phyloP scores from a whole-genome alignment of 2,329 filamentous ascomycete genomes.

The Rhinocladiella similis region DNA sequence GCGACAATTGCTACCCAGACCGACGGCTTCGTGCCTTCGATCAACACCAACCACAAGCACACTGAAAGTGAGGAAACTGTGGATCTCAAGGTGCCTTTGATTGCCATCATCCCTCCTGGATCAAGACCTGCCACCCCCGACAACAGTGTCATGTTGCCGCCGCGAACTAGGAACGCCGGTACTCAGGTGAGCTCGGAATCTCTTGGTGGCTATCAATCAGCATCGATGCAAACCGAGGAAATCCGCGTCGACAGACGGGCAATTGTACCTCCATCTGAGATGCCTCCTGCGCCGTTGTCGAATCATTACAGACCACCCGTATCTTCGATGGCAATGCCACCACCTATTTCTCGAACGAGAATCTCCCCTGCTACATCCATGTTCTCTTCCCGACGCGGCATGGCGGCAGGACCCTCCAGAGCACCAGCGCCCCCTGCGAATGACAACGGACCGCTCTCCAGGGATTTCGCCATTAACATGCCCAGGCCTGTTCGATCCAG shows the following conservation, averaged over 20 bases:
- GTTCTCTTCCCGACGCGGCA: conserved; percentile 26
- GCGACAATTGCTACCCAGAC: conserved; percentile 27
- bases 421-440: conserved; percentile 46
- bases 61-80: conserved; percentile 26
- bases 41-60: conserved; percentile 21
- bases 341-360: conserved; percentile 18
- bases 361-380: conserved; percentile 38
- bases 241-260: conserved; percentile 80
- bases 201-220: conserved; percentile 50
- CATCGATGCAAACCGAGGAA: conserved; percentile 81
- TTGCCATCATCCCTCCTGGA: conserved; percentile 84
- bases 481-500: conserved; percentile 73
- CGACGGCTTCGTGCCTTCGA: conserved; percentile 10
- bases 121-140: conserved; percentile 80
- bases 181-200: conserved; percentile 70
- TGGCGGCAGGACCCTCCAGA: conserved; percentile 20
- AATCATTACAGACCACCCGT: conserved; percentile 42
- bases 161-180: conserved; percentile 75
- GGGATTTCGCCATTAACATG: conserved; percentile 50
- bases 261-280: conserved; percentile 71
- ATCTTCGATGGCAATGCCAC: conserved; percentile 29
- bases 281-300: conserved; percentile 76
- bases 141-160: conserved; percentile 65
- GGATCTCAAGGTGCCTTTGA: conserved; percentile 70
- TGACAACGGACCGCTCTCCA: conserved; percentile 72